Conservation (phyloP, 306 rosid species). For the Luffa aegyptiaca region DNA sequence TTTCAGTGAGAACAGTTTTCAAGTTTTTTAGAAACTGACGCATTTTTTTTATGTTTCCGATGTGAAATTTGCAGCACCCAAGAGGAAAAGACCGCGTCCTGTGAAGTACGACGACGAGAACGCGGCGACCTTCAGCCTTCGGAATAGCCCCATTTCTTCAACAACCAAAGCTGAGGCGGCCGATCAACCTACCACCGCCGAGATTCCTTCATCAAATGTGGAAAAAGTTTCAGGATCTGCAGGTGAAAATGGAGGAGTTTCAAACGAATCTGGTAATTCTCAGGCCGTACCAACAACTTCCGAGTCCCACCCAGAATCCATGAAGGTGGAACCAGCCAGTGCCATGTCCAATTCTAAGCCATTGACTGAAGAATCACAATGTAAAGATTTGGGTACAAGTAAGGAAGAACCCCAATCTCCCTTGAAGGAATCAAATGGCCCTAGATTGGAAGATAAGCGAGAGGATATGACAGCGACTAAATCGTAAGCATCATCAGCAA, state of each 20-base stretch:
- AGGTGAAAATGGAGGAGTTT: slow-evolving; percentile 35
- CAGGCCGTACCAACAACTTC: slow-evolving; percentile 12
- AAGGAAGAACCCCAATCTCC: slow-evolving; percentile 70
- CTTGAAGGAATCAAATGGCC: slow-evolving; percentile 44
- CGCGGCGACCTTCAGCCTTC: slow-evolving; percentile 23
- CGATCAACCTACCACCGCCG: slow-evolving; percentile 39
- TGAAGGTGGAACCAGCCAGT: slow-evolving; percentile 36
- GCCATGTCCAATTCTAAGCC: slow-evolving; percentile 28
- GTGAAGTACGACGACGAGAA: slow-evolving; percentile 65
- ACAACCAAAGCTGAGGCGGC: slow-evolving; percentile 25
- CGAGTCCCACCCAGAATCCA: slow-evolving; percentile 35
- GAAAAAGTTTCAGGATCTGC: slow-evolving; percentile 50
- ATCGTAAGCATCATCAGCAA: slow-evolving; percentile 48
- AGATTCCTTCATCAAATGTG: slow-evolving; percentile 29
- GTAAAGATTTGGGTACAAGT: slow-evolving; percentile 30
- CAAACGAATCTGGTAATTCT: slow-evolving; percentile 18
- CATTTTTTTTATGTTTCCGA: not conserved
- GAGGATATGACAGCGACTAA: slow-evolving; percentile 54
- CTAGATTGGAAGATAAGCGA: slow-evolving; percentile 45
- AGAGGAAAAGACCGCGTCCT: slow-evolving; percentile 80
- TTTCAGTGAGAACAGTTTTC: not conserved
- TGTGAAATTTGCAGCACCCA: slow-evolving; percentile 46
- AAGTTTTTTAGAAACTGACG: not conserved
- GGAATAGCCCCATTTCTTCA: slow-evolving; percentile 45
- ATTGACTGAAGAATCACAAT: slow-evolving; percentile 35